Percentiles rank a stretch among this genome's conserved stretches.
These are phyloP conservation scores for Umbelopsis sp. DNA, from an alignment of 192 early-diverging fungal genomes.

Conservation along the genomic window DNA sequence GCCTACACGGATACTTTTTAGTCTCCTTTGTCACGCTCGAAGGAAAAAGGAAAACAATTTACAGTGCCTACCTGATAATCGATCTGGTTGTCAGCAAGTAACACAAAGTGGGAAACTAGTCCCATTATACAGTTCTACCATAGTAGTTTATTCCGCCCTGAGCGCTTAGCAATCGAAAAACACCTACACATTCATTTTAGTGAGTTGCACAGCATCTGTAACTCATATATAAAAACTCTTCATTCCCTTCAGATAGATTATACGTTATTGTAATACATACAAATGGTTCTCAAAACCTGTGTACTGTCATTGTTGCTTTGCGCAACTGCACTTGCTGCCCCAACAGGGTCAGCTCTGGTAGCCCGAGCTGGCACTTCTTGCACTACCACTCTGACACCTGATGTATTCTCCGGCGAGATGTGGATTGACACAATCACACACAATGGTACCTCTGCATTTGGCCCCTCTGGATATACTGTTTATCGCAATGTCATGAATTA, in stretches of 20 bases:
- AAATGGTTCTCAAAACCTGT: neutral
- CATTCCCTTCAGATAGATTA: no score
- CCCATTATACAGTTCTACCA: neutral
- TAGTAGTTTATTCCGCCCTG: neutral
- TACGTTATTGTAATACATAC: no score
- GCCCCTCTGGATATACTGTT: constrained; percentile 24
- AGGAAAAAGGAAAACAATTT: neutral
- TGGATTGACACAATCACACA: neutral
- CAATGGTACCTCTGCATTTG: neutral
- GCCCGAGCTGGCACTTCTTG: constrained; percentile 7
- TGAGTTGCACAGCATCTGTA: neutral
- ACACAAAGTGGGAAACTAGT: constrained; percentile 10
- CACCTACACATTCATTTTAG: neutral
- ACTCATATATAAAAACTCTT: neutral
- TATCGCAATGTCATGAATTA: constrained; percentile 33
- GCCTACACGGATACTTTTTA: neutral
- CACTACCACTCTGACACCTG: neutral
- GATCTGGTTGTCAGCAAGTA: neutral
- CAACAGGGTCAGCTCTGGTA: neutral
- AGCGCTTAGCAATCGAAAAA: neutral
- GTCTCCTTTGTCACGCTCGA: neutral
- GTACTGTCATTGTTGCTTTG: neutral
- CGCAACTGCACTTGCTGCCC: constrained; percentile 1
- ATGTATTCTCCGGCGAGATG: constrained; percentile 11
- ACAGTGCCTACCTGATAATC: neutral